A percentile compares a stretch with the other conserved stretches of the same genome.
These are phyloP conservation scores for Fraxinus pennsylvanica DNA, from an alignment of 257 asterid species.

Conservation along the genomic window DNA sequence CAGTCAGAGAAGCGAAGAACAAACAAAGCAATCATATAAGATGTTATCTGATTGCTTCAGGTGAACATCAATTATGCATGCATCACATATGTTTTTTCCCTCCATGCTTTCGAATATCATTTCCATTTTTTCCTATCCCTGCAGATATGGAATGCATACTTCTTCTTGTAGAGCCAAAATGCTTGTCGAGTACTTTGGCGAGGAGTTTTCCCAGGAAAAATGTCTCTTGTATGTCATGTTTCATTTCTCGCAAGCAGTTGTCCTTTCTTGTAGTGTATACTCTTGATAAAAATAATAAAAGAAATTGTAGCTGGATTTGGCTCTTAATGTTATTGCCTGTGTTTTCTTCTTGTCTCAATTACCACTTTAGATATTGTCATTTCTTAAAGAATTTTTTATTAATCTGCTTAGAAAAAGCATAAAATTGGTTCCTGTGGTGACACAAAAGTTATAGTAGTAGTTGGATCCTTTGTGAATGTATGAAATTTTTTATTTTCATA, in stretches of 20 bases:
- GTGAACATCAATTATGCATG: slow-evolving; percentile 31
- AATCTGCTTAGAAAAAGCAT: not conserved
- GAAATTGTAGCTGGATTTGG: slow-evolving; percentile 9
- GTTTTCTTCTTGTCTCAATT: slow-evolving; percentile 13
- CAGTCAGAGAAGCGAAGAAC: slow-evolving; percentile 72
- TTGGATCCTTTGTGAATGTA: not conserved
- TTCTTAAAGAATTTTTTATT: not conserved
- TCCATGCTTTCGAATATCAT: slow-evolving; percentile 27
- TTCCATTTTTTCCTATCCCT: slow-evolving; percentile 21
- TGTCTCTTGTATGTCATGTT: slow-evolving; percentile 59
- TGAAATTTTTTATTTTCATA: not conserved
- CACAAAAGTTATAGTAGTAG: slow-evolving; percentile 12
- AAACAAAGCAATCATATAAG: slow-evolving; percentile 62
- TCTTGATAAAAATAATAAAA: slow-evolving; percentile 1
- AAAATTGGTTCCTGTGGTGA: slow-evolving; percentile 2
- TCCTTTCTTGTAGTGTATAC: not conserved
- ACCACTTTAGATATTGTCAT: slow-evolving; percentile 9
- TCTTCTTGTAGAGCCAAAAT: slow-evolving; percentile 66
- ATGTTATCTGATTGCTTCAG: slow-evolving; percentile 84
- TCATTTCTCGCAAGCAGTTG: not conserved
- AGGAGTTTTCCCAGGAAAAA: slow-evolving; percentile 57
- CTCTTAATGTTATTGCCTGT: slow-evolving; percentile 11
- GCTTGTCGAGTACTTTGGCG: slow-evolving; percentile 80
- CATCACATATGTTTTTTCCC: slow-evolving; percentile 8
- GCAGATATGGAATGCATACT: slow-evolving; percentile 71